Evolutionary conservation across 192 early-diverging fungal genomes (phyloP).

Genomic region (Dissophora globulifera): DNA sequence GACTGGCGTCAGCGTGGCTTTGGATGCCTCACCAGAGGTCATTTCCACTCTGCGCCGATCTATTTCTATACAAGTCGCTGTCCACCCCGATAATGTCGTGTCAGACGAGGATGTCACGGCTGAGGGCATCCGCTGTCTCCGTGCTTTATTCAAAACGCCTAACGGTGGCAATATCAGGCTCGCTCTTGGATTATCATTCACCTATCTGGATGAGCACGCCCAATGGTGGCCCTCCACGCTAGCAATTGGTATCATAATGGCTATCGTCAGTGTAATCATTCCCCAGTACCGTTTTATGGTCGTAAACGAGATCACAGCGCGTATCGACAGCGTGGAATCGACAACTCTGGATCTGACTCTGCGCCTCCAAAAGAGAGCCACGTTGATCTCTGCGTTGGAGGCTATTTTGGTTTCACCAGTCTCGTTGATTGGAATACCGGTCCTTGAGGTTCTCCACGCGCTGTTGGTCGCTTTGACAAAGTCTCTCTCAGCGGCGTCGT

Average conservation of each 20-base stretch:
- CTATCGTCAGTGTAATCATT: slow-evolving; percentile 41
- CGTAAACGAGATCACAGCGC: slow-evolving; percentile 59
- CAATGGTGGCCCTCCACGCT: slow-evolving; percentile 53
- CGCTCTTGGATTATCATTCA: slow-evolving; percentile 36
- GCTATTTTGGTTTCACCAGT: slow-evolving; percentile 56
- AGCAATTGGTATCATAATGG: slow-evolving; percentile 38
- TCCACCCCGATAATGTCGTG: slow-evolving; percentile 43
- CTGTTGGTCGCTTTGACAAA: slow-evolving; percentile 54
- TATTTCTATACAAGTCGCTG: slow-evolving; percentile 26
- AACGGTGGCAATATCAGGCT: slow-evolving; percentile 35
- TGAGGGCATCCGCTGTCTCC: slow-evolving; percentile 48
- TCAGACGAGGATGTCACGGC: slow-evolving; percentile 39
- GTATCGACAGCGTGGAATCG: slow-evolving; percentile 43
- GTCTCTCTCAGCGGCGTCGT: slow-evolving; percentile 21
- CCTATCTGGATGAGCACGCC: slow-evolving; percentile 46
- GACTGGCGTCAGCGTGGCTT: slow-evolving; percentile 19
- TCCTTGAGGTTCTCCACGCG: slow-evolving; percentile 63
- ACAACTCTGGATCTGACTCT: slow-evolving; percentile 23
- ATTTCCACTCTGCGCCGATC: slow-evolving; percentile 16
- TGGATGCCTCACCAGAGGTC: not conserved
- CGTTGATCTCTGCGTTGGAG: slow-evolving; percentile 56
- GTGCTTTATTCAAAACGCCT: slow-evolving; percentile 38
- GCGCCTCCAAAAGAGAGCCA: slow-evolving; percentile 54
- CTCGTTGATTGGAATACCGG: slow-evolving; percentile 60
- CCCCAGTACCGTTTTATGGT: slow-evolving; percentile 62